Evolutionary conservation across 106 monocot genomes (phyloP).

Genomic region (Allium cepa): DNA sequence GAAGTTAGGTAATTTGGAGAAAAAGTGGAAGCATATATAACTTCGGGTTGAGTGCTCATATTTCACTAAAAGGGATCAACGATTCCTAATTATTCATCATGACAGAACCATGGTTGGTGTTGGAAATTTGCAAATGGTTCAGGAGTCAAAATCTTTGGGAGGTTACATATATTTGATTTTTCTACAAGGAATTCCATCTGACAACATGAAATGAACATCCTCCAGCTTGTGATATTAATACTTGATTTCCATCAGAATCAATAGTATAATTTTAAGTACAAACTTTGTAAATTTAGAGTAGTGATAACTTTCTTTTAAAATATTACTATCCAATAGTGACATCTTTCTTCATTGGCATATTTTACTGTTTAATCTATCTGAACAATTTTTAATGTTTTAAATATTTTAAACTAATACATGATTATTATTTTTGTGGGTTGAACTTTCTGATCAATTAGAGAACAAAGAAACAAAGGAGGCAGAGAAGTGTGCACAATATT

Average conservation of each 20-base stretch:
- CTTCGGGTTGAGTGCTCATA: conserved; percentile 8
- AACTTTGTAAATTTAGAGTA: too few relatives aligned
- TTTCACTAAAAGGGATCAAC: conserved; percentile 16
- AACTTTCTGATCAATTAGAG: too few relatives aligned
- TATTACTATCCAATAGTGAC: too few relatives aligned
- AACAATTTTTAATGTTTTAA: too few relatives aligned
- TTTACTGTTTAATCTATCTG: too few relatives aligned
- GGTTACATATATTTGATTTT: conserved; percentile 18
- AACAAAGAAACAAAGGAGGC: too few relatives aligned
- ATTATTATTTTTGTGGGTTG: too few relatives aligned
- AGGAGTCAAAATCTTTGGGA: conserved; percentile 7
- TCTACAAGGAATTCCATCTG: conserved; percentile 4
- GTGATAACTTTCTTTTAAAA: too few relatives aligned
- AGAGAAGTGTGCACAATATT: too few relatives aligned
- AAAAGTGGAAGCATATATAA: conserved; percentile 1
- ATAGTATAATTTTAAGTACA: background rate
- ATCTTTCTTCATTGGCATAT: too few relatives aligned
- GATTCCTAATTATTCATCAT: conserved; percentile 17
- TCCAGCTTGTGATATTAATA: conserved; percentile 6
- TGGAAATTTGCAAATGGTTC: conserved; percentile 20
- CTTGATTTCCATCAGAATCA: conserved; percentile 4
- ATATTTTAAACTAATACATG: too few relatives aligned
- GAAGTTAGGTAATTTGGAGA: conserved; percentile 7
- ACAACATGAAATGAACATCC: background rate
- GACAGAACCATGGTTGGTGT: conserved; percentile 8